Evolutionary conservation across 805 yeast species (phyloP).

Genomic region (Wickerhamomyces canadensis): DNA sequence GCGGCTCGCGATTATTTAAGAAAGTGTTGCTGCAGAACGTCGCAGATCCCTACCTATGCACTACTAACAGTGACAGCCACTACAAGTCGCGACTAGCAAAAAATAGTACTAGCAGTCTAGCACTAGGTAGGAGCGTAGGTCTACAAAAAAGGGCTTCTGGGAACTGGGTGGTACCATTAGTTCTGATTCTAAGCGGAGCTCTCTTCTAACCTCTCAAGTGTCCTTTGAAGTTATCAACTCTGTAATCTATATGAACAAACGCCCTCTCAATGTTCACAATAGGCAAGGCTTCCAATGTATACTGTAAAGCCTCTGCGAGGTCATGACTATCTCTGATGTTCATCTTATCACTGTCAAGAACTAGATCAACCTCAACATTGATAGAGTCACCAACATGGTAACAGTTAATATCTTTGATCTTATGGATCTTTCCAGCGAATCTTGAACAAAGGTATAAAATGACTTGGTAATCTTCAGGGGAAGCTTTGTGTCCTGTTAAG

Average conservation of each 20-base stretch:
- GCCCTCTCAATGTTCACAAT: conserved; percentile 73
- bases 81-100: no score
- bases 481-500: conserved; percentile 69
- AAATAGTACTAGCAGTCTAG: no score
- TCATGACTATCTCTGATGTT: conserved; percentile 68
- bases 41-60: no score
- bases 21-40: no score
- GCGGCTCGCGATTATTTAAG: no score
- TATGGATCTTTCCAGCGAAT: conserved; percentile 61
- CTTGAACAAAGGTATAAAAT: conserved; percentile 62
- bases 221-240: conserved; percentile 33
- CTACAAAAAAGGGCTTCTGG: no score
- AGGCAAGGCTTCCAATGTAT: conserved; percentile 72
- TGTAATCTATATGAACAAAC: conserved; percentile 72
- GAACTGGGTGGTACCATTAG: no score
- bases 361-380: conserved; percentile 72
- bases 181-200: no score
- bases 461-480: conserved; percentile 55
- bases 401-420: conserved; percentile 60
- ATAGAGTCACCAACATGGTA: conserved; percentile 77
- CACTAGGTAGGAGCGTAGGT: no score
- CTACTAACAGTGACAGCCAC: no score
- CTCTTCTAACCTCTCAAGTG: conserved; percentile 22
- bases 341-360: conserved; percentile 41
- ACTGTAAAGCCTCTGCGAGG: conserved; percentile 75